Evolutionary conservation across 495 filamentous ascomycete species (phyloP).

Genomic region (Penicillium lagena): DNA sequence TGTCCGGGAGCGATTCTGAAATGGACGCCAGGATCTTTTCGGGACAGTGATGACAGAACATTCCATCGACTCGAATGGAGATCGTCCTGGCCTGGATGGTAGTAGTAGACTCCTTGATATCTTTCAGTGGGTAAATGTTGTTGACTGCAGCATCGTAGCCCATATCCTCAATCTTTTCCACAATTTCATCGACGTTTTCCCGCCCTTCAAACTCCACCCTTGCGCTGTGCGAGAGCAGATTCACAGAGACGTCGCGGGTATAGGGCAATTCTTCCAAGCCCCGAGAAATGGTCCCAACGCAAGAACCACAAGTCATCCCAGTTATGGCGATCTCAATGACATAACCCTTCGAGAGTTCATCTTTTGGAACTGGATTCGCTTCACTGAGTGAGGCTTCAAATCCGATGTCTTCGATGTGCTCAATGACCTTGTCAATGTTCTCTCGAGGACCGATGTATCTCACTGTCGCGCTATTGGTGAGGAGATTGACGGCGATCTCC

Average conservation of each 20-base stretch:
- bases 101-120: conserved; percentile 2
- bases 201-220: conserved; percentile 53
- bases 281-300: conserved; percentile 57
- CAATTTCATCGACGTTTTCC: conserved; percentile 50
- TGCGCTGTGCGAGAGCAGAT: conserved; percentile 68
- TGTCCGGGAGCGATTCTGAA: conserved; percentile 34
- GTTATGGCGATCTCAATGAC: conserved; percentile 62
- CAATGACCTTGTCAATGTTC: conserved; percentile 36
- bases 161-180: conserved; percentile 68
- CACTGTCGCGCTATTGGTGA: conserved; percentile 52
- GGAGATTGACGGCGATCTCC: conserved; percentile 50
- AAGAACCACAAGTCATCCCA: conserved; percentile 82
- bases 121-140: conserved; percentile 16
- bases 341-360: conserved; percentile 21
- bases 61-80: conserved; percentile 66
- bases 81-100: conserved; percentile 46
- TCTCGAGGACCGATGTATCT: conserved; percentile 34
- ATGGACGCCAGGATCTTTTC: conserved; percentile 50
- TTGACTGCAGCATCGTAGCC: conserved; percentile 68
- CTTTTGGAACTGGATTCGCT: conserved; percentile 17
- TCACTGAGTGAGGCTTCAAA: conserved; percentile 48
- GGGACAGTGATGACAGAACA: conserved; percentile 86
- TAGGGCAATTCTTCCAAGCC: conserved; percentile 57
- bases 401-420: conserved; percentile 48
- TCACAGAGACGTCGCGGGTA: conserved; percentile 58